Percentiles rank a stretch among this genome's conserved stretches.
These are phyloP conservation scores for Fraxinus excelsior DNA, from an alignment of 257 asterid genomes.

Conservation along the genomic window DNA sequence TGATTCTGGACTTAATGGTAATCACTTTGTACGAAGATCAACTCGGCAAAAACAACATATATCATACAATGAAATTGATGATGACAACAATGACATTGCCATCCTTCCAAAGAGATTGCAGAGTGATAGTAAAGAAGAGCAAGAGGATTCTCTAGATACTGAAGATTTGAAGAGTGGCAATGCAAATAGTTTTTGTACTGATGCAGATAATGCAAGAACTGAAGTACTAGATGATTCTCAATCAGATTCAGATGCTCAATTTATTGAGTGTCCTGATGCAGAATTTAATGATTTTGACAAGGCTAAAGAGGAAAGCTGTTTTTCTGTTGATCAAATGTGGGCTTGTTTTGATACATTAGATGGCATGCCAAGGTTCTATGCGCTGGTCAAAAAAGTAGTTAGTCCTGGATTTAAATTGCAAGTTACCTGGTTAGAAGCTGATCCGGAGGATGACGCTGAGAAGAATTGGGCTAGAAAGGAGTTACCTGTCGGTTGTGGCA, in stretches of 20 bases:
- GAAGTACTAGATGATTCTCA: slow-evolving; percentile 51
- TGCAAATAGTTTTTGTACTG: slow-evolving; percentile 24
- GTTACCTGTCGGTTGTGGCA: slow-evolving; percentile 77
- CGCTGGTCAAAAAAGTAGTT: slow-evolving; percentile 51
- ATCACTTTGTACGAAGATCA: slow-evolving; percentile 52
- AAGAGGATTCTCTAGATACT: slow-evolving; percentile 24
- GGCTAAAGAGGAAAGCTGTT: slow-evolving; percentile 40
- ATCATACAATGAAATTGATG: slow-evolving; percentile 52
- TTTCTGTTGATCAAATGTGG: slow-evolving; percentile 68
- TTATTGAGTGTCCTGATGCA: slow-evolving; percentile 49
- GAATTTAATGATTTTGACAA: slow-evolving; percentile 76
- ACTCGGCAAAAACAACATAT: slow-evolving; percentile 59
- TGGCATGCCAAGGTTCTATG: slow-evolving; percentile 83
- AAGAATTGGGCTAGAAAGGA: slow-evolving; percentile 36
- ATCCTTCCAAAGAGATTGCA: slow-evolving; percentile 38
- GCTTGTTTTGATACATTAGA: slow-evolving; percentile 69
- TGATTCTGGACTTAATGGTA: slow-evolving; percentile 38
- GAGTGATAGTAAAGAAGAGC: slow-evolving; percentile 27
- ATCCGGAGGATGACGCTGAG: slow-evolving; percentile 40
- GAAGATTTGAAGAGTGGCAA: slow-evolving; percentile 19
- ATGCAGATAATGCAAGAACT: slow-evolving; percentile 19
- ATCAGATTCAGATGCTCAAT: slow-evolving; percentile 24
- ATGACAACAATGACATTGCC: slow-evolving; percentile 40
- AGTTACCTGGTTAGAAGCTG: slow-evolving; percentile 69
- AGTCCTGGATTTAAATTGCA: slow-evolving; percentile 47